A percentile compares a stretch with the other conserved stretches of the same genome.
Evolutionary conservation across 352 stramenopile species (phyloP).

Genomic region (Pythium aristosporum): DNA sequence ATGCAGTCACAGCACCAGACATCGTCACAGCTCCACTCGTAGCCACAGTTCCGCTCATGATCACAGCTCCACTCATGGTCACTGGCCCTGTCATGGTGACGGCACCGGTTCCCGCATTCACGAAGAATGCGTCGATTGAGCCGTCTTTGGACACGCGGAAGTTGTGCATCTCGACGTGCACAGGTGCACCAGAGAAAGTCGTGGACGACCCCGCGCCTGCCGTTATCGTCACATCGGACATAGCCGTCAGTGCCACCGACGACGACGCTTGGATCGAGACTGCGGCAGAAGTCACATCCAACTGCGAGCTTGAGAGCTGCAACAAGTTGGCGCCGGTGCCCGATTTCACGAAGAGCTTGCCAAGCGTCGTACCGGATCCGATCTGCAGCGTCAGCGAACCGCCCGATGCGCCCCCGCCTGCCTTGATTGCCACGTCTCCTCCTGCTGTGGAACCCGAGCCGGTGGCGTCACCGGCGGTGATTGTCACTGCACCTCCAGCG

Average conservation of each 20-base stretch:
- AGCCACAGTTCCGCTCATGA: constrained; percentile 1
- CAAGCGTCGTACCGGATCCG: constrained; percentile 19
- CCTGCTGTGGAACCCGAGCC: constrained; percentile 19
- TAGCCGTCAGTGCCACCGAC: constrained; percentile 39
- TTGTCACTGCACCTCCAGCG: constrained; percentile 40
- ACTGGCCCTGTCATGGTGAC: constrained; percentile 8
- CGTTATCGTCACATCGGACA: constrained; percentile 43
- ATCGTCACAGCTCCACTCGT: constrained; percentile 6
- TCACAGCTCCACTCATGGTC: constrained; percentile 1
- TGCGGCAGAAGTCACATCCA: constrained; percentile 35
- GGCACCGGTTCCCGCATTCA: background rate
- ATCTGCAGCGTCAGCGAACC: constrained; percentile 41
- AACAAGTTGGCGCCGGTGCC: constrained; percentile 34
- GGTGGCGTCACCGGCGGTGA: constrained; percentile 38
- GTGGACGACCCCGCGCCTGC: constrained; percentile 29
- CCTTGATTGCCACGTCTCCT: constrained; percentile 34
- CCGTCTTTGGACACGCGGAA: constrained; percentile 19
- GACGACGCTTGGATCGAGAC: constrained; percentile 44
- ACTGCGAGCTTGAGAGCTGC: constrained; percentile 32
- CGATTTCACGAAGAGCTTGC: constrained; percentile 37
- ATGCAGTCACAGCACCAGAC: constrained; percentile 7
- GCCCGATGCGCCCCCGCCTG: constrained; percentile 35
- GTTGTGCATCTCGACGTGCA: constrained; percentile 49
- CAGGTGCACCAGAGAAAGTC: constrained; percentile 37
- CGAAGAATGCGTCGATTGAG: constrained; percentile 9